These are phyloP conservation scores for Sphaceloma murrayae DNA, from an alignment of 2,329 filamentous ascomycete species.

Conservation along the genomic window DNA sequence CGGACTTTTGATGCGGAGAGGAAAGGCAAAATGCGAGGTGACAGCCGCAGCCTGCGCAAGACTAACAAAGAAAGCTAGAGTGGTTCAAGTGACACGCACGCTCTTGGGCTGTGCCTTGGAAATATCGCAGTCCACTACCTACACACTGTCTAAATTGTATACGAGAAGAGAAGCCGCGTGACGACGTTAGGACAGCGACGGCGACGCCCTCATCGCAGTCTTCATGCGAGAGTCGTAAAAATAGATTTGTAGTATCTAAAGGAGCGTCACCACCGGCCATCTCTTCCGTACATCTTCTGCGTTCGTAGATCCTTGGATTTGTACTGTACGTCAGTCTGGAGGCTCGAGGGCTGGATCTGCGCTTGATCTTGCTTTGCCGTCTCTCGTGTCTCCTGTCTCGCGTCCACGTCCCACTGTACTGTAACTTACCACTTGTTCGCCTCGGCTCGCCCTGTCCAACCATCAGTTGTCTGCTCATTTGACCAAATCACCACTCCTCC, in stretches of 20 bases:
- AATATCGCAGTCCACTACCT: background rate
- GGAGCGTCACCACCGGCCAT: no score
- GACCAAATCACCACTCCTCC: background rate
- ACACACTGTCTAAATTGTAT: no score
- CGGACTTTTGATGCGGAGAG: slow-evolving; percentile 1
- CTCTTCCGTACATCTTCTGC: slow-evolving; percentile 8
- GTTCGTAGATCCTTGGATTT: no score
- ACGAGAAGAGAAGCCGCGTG: no score
- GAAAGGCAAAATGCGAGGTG: background rate
- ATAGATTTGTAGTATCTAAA: no score
- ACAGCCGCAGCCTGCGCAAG: no score
- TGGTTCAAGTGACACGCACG: slow-evolving; percentile 10
- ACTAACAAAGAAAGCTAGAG: no score
- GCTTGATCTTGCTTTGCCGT: slow-evolving; percentile 9
- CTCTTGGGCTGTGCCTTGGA: slow-evolving; percentile 10
- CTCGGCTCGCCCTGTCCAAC: no score
- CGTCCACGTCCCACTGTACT: no score
- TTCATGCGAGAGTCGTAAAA: no score
- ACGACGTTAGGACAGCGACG: no score
- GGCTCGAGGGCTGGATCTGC: background rate
- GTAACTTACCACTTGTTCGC: no score
- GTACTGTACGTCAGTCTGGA: slow-evolving; percentile 10
- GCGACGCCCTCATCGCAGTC: background rate
- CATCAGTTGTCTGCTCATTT: slow-evolving; percentile 9
- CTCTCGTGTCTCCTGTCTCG: slow-evolving; percentile 9